Evolutionary conservation across 2,329 filamentous ascomycete genomes (phyloP).

Genomic region (Xylaria sp.): DNA sequence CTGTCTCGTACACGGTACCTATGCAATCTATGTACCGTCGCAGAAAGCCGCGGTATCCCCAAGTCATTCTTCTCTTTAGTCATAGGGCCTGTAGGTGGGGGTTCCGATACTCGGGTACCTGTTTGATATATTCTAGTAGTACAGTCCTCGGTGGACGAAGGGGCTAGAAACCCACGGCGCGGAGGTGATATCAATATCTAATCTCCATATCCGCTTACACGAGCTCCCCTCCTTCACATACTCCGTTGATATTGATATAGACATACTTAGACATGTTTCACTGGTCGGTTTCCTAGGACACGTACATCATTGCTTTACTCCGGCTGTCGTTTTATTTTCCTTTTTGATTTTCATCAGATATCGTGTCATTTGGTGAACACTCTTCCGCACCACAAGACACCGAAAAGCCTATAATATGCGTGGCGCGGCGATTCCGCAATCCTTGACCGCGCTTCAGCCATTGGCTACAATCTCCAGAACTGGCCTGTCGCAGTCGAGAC

Average conservation of each 20-base stretch:
- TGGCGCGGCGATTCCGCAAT: constrained; percentile 36
- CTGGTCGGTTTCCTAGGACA: background rate
- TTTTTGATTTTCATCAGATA: constrained; percentile 1
- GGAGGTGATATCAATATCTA: background rate
- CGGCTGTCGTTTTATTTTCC: background rate
- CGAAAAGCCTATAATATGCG: constrained; percentile 35
- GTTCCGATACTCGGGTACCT: constrained; percentile 15
- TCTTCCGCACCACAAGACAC: background rate
- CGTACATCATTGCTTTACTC: background rate
- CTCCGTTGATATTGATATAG: constrained; percentile 9
- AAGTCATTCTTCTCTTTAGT: background rate
- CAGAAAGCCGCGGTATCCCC: background rate
- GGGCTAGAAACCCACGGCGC: background rate
- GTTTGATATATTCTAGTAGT: background rate
- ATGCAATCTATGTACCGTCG: background rate
- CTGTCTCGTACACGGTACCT: background rate
- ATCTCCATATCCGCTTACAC: constrained; percentile 7
- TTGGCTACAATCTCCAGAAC: constrained; percentile 34
- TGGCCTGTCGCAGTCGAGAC: constrained; percentile 34
- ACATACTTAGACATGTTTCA: constrained; percentile 8
- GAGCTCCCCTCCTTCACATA: background rate
- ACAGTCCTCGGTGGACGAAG: background rate
- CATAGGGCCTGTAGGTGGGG: background rate
- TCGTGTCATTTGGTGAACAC: constrained; percentile 6
- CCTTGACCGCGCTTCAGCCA: constrained; percentile 39